Evolutionary conservation across 2,329 filamentous ascomycete genomes (phyloP).

Genomic region (Diaporthe amygdali): DNA sequence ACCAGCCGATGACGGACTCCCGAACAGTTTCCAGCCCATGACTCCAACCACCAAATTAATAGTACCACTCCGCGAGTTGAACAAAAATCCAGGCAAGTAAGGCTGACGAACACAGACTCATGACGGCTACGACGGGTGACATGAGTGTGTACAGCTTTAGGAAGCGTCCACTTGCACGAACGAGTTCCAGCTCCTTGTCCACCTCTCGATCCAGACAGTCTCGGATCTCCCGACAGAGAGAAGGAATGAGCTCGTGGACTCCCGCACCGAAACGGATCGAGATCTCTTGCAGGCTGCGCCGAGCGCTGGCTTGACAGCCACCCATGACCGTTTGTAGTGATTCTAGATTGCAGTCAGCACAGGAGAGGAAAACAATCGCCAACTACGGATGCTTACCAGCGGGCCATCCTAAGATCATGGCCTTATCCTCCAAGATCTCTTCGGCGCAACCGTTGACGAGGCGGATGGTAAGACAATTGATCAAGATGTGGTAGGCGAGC

Average conservation of each 20-base stretch:
- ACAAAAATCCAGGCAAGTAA: not conserved
- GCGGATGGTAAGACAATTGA: not conserved
- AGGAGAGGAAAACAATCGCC: not conserved
- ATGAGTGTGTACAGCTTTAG: not conserved
- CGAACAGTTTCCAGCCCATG: not conserved
- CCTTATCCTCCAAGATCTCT: not conserved
- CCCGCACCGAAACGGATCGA: no score
- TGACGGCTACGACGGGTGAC: not conserved
- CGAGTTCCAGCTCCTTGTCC: not conserved
- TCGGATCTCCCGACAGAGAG: not conserved
- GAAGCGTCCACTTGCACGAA: not conserved
- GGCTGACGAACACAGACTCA: not conserved
- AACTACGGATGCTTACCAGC: not conserved
- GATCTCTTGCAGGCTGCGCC: no score
- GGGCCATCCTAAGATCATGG: not conserved
- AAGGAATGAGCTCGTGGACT: no score
- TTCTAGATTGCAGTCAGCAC: not conserved
- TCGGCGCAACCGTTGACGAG: not conserved
- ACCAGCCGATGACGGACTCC: not conserved
- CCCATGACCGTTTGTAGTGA: not conserved
- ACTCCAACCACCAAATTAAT: not conserved
- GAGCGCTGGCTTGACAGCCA: not conserved
- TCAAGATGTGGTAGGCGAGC: not conserved
- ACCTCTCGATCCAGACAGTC: not conserved
- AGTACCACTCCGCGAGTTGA: not conserved